Percentiles rank a stretch among this genome's conserved stretches.
Conservation (phyloP, 805 yeast species). For the Kurtzmaniella fragi region DNA sequence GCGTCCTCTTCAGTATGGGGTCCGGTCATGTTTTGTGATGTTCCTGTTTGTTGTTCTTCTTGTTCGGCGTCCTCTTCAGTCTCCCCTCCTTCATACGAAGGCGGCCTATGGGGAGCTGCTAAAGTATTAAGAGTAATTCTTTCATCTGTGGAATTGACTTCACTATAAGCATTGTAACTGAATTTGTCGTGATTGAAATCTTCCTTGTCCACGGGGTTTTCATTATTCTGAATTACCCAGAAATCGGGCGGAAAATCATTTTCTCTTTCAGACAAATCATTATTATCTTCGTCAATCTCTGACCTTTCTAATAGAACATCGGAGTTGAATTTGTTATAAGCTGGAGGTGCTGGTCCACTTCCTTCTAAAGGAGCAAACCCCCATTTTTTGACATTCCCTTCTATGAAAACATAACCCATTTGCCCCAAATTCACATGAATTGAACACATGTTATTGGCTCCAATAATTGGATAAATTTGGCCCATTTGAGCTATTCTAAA, state of each 20-base stretch:
- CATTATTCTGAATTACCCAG: constrained; percentile 33
- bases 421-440: constrained; percentile 90
- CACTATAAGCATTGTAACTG: constrained; percentile 37
- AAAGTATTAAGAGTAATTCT: constrained; percentile 38
- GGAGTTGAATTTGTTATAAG: constrained; percentile 73
- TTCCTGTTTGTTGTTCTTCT: not conserved
- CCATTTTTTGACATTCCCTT: constrained; percentile 93
- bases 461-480: constrained; percentile 80
- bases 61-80: not conserved
- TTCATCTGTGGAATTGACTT: constrained; percentile 33
- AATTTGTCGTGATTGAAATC: constrained; percentile 23
- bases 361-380: constrained; percentile 92
- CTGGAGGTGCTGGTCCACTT: constrained; percentile 87
- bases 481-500: constrained; percentile 53
- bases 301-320: constrained; percentile 73
- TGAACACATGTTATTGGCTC: constrained; percentile 75
- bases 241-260: constrained; percentile 55
- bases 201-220: constrained; percentile 8
- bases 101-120: constrained; percentile 31
- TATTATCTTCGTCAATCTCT: constrained; percentile 44
- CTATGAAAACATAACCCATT: constrained; percentile 83
- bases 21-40: constrained; percentile 1
- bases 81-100: constrained; percentile 22
- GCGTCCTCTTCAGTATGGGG: not conserved
- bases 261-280: constrained; percentile 39